phyloP scores from a whole-genome alignment of 164 flowering plant genomes.

The Umbilicus rupestris region DNA sequence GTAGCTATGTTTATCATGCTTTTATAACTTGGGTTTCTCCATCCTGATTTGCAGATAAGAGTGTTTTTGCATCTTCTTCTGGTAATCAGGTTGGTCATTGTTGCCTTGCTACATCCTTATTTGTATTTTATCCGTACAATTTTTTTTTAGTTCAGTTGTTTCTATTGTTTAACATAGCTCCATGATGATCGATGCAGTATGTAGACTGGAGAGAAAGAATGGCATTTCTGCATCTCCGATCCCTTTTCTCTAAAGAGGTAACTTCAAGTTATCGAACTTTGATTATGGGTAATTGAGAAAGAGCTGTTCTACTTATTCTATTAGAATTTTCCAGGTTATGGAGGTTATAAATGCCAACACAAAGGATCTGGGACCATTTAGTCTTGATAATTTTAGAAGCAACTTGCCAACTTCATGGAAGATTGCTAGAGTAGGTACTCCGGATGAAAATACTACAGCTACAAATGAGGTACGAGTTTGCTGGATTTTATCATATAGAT shows the following conservation, averaged over 20 bases:
- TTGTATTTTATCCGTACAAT: background rate
- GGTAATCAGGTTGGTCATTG: slow-evolving; percentile 31
- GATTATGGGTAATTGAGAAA: background rate
- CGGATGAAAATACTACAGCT: slow-evolving; percentile 22
- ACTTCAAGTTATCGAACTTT: slow-evolving; percentile 10
- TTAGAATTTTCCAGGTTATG: slow-evolving; percentile 36
- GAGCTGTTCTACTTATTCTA: background rate
- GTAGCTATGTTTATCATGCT: background rate
- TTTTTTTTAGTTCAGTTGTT: background rate
- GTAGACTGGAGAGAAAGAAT: slow-evolving; percentile 65
- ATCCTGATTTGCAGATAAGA: slow-evolving; percentile 27
- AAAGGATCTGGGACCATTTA: slow-evolving; percentile 62
- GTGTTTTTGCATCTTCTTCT: slow-evolving; percentile 19
- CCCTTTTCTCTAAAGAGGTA: slow-evolving; percentile 76
- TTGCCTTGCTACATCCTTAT: background rate
- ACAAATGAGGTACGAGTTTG: slow-evolving; percentile 32
- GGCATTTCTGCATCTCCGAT: slow-evolving; percentile 50
- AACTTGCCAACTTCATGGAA: slow-evolving; percentile 78
- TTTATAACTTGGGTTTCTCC: background rate
- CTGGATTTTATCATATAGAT: background rate
- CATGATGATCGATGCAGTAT: slow-evolving; percentile 32
- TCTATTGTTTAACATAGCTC: background rate
- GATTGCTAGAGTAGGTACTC: slow-evolving; percentile 34
- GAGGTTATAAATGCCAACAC: slow-evolving; percentile 54
- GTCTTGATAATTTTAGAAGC: slow-evolving; percentile 55